Evolutionary conservation across 202 grass and related monocot species (phyloP).

Genomic region (Schoenoplectus tabernaemontani): DNA sequence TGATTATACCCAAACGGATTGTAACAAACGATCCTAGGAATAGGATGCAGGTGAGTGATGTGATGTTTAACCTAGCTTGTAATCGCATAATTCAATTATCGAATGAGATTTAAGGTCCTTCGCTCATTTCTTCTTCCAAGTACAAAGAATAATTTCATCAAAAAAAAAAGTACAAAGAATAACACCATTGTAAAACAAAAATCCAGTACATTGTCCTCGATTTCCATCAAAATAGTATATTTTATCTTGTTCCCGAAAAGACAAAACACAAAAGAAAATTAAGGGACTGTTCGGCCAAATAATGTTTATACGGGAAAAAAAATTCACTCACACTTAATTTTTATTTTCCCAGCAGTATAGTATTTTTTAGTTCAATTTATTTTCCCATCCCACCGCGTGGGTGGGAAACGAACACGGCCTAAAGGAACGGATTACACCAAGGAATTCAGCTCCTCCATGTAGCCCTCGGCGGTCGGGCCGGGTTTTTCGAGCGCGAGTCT

Average conservation of each 20-base stretch:
- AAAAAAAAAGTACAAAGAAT: too few relatives aligned
- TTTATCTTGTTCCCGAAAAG: neutral
- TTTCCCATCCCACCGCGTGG: too few relatives aligned
- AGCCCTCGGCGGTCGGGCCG: too few relatives aligned
- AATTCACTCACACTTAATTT: too few relatives aligned
- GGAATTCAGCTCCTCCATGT: too few relatives aligned
- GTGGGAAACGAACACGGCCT: too few relatives aligned
- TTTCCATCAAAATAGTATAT: neutral
- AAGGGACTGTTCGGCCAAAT: too few relatives aligned
- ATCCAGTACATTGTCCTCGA: constrained; percentile 2
- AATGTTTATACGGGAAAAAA: too few relatives aligned
- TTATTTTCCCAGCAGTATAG: too few relatives aligned
- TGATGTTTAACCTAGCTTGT: constrained; percentile 9
- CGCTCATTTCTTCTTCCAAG: neutral
- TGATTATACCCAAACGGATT: neutral
- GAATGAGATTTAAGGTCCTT: neutral
- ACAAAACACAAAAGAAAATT: neutral
- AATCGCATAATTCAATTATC: neutral
- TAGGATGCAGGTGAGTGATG: neutral
- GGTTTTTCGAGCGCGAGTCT: too few relatives aligned
- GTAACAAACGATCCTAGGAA: neutral
- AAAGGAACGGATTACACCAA: neutral
- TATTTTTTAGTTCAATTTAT: too few relatives aligned
- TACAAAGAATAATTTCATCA: constrained; percentile 23
- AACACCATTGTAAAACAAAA: neutral